Percentiles rank a stretch among this genome's conserved stretches.
phyloP scores from a whole-genome alignment of 1,284 basidiomycete genomes.

The Wolfiporia cocos region DNA sequence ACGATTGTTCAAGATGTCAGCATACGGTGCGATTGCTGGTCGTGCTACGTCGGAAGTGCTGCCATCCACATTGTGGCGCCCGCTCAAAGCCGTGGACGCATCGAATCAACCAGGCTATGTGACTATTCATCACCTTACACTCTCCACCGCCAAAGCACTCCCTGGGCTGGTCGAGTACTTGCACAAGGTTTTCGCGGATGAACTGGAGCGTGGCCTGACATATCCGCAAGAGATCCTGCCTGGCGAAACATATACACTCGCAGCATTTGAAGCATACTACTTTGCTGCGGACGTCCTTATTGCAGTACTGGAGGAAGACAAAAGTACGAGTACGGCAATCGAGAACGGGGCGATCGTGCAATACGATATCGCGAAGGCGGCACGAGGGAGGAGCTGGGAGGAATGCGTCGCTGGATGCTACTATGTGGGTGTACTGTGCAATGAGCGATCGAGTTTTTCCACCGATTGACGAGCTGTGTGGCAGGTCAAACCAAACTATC shows the following conservation, averaged over 20 bases:
- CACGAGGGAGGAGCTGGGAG: constrained; percentile 52
- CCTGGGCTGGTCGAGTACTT: constrained; percentile 57
- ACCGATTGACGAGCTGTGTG: constrained; percentile 2
- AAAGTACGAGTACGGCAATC: constrained; percentile 11
- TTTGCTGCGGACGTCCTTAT: constrained; percentile 74
- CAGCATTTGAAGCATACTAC: constrained; percentile 67
- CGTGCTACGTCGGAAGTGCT: constrained; percentile 10
- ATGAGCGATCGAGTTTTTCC: neutral
- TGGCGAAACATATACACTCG: constrained; percentile 39
- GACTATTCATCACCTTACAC: constrained; percentile 62
- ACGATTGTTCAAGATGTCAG: too few species aligned
- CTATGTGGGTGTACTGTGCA: constrained; percentile 48
- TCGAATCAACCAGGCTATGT: constrained; percentile 20
- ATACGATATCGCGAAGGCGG: constrained; percentile 37
- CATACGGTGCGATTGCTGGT: constrained; percentile 24
- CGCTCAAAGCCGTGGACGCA: constrained; percentile 5
- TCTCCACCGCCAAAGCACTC: constrained; percentile 34
- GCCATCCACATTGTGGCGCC: constrained; percentile 23
- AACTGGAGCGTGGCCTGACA: constrained; percentile 71
- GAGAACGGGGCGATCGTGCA: constrained; percentile 26
- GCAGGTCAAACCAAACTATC: constrained; percentile 87
- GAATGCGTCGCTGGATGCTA: constrained; percentile 76
- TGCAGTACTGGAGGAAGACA: constrained; percentile 42
- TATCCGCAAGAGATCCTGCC: constrained; percentile 70
- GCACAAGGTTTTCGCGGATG: constrained; percentile 61